Evolutionary conservation across 2,329 filamentous ascomycete genomes (phyloP), one percentile per base, ranked within the genome.

Genomic region (Lanzia echinophila): DNA sequence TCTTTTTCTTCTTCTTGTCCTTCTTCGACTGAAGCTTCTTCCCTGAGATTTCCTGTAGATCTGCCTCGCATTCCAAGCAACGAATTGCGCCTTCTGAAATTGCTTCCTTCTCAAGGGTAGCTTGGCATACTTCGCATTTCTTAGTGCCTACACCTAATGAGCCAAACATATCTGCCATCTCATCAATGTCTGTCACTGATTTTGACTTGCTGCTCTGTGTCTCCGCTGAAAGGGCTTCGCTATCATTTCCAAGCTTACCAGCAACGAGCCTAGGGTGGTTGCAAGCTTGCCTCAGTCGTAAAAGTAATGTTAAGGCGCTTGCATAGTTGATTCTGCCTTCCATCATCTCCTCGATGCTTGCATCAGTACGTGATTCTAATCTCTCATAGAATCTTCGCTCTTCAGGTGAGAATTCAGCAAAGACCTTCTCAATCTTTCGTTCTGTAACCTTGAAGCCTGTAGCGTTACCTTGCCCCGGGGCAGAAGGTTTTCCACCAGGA

Each of bases 241-340:
- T 90, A 68, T 99, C 94, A 60, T 88, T 88, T 53, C 86, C 86
- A 54, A 96, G 76, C 65, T 95, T 92, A 59, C 85, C 86, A 60
- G 89, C 88, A 12, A 96, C 86, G 44, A 99, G 77, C 60, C 90
- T 86, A 0, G 91, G 90, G 68, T 99, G 94, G 66, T 99, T 96
- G 70, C 94, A 99, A 19, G 90, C 88, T 69, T 99, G 94, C 56
- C 94, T 81, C 56, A 99, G 76, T 38, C 94, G 85, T 53, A 99
- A 75, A n/a, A 99, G 80, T 57, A 99, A 75, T 12, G 96, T 91
- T 66, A 99, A 82, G 17, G 94, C 94, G 63, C 90, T 95, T 55
- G 95, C 92, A 67, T 97, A 97, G 72, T 90, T 95, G 50, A 91
- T 75, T 65, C 88, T 84, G 6, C 82, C 84, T 48, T 81, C 82